Evolutionary conservation across 805 yeast species (phyloP), one percentile per base, ranked within the genome.

Genomic region (Candida ortonii): DNA sequence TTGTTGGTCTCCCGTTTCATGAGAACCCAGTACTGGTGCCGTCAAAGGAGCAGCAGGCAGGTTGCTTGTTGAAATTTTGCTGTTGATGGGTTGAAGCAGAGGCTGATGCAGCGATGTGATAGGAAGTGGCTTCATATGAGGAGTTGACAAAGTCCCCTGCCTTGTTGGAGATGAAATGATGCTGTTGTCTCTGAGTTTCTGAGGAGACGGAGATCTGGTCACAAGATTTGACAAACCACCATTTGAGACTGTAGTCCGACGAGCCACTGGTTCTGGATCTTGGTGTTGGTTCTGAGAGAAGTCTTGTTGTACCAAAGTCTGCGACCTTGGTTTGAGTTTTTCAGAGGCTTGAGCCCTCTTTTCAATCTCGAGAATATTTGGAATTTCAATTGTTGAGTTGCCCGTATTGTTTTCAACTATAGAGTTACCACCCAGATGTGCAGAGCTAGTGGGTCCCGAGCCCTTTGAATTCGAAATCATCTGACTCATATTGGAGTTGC

Each of bases 1-100:
- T 44, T 31, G 16, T 49, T 57, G 34, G 36, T 49, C 50, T 13
- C 33, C 41, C 7, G 27, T 33, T 12, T 47, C 52, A 3, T 36
- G 22, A 12, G 41, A 30, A 13, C 47, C 42, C 17, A 44, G 11
- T 2, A 41, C 38, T 7, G 56, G 62, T 3, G 63, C 60, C 6
- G 60, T 55, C 25, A 47, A 52, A 9, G 60, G 59, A 9, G 59
- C 61, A 12, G 39, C 29, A n/a, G 42, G 41, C 16, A 40, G 22
- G 8, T 17, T 9, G n/a, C 40, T 13, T 4, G 38, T 17, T 9
- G 45, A 24, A 19, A 41, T 21, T 51, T 70, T 70, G 46, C 67
- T 68, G 49, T 76, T 76, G 29, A 76, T 71, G 1, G 81, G 80
- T 45, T 73, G 80, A 25, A 76, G 58, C 23, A 76, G 52, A 6